Conservation (phyloP, 1,284 basidiomycete species). For the Hymenochaete sp. region DNA sequence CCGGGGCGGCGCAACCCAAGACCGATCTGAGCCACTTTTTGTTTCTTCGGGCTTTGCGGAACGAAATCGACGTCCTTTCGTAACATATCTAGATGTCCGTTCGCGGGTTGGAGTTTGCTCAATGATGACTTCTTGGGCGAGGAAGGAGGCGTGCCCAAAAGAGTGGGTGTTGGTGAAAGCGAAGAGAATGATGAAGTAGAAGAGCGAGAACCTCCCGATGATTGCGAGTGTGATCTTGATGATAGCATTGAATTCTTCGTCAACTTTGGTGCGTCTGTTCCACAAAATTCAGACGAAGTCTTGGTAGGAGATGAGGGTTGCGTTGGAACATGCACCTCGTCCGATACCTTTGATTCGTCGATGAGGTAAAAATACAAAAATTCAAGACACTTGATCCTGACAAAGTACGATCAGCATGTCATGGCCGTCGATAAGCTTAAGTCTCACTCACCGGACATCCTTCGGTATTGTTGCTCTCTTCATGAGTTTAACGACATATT, state of each 20-base stretch:
- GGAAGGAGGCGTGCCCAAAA: slow-evolving; percentile 14
- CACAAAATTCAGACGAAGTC: not conserved
- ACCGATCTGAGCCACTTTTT: slow-evolving; percentile 28
- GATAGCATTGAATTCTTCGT: slow-evolving; percentile 19
- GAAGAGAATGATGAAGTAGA: slow-evolving; percentile 26
- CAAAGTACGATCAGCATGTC: not conserved
- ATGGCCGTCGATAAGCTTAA: not conserved
- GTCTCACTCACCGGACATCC: slow-evolving; percentile 62
- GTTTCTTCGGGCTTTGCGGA: slow-evolving; percentile 59
- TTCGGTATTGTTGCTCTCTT: slow-evolving; percentile 75
- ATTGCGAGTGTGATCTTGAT: slow-evolving; percentile 21
- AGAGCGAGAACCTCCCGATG: slow-evolving; percentile 25
- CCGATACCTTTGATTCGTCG: slow-evolving; percentile 47
- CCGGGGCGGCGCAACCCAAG: slow-evolving; percentile 23
- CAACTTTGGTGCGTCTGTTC: slow-evolving; percentile 3
- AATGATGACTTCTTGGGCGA: slow-evolving; percentile 8
- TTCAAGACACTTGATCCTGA: slow-evolving; percentile 87
- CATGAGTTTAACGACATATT: slow-evolving; percentile 72
- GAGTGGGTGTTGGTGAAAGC: slow-evolving; percentile 15
- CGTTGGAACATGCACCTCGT: slow-evolving; percentile 6
- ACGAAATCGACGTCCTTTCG: slow-evolving; percentile 62
- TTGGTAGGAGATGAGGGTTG: slow-evolving; percentile 5
- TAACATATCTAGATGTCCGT: slow-evolving; percentile 50
- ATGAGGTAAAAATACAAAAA: slow-evolving; percentile 88
- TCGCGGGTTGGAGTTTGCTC: slow-evolving; percentile 21